phyloP scores from a whole-genome alignment of 2,329 filamentous ascomycete genomes.

The Colletotrichum sublineola region DNA sequence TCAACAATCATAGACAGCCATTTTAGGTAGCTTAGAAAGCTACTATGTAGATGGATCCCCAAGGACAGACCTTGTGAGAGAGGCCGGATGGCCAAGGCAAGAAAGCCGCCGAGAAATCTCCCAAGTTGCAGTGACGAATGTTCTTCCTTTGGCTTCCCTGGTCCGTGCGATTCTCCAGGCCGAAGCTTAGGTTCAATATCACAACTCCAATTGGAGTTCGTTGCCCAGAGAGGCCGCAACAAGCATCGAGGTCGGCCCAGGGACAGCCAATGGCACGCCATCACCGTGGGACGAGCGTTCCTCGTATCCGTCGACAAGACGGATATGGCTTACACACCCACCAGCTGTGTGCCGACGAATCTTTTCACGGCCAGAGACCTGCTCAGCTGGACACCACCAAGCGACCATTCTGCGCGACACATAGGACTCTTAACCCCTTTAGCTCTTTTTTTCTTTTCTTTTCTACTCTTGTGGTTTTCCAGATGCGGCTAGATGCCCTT shows the following conservation, averaged over 20 bases:
- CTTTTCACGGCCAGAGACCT: background rate
- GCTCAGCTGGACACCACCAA: background rate
- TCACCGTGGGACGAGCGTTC: too few relatives aligned
- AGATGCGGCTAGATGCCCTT: background rate
- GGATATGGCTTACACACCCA: conserved; percentile 11
- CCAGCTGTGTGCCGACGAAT: background rate
- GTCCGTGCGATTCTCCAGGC: background rate
- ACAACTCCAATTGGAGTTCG: background rate
- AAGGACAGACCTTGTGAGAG: background rate
- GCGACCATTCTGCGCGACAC: background rate
- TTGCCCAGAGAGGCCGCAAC: background rate
- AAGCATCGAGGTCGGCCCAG: background rate
- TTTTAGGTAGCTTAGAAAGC: conserved; percentile 7
- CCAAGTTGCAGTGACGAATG: background rate
- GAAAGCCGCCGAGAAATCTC: conserved; percentile 14
- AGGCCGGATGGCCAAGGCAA: conserved; percentile 15
- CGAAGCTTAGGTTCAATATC: background rate
- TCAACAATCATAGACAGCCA: conserved; percentile 24
- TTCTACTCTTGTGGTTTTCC: background rate
- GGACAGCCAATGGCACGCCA: background rate
- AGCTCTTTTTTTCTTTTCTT: background rate
- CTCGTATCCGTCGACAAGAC: background rate
- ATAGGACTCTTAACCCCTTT: background rate
- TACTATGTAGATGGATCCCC: background rate
- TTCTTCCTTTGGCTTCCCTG: background rate